phyloP scores from a whole-genome alignment of 2,329 filamentous ascomycete species.

The Fusarium multiceps region DNA sequence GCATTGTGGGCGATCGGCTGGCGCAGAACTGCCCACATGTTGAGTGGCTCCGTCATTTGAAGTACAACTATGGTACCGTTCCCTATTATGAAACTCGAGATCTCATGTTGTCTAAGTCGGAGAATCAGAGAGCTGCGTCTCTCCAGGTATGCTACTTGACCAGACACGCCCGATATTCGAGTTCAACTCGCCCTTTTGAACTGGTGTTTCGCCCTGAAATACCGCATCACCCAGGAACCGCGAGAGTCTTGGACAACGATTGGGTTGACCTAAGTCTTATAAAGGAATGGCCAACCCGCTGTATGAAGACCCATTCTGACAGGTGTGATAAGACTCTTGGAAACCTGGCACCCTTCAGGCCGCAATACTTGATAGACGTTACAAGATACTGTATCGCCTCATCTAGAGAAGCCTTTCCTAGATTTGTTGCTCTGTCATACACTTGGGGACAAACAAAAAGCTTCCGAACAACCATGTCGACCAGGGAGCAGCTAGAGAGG shows the following conservation, averaged over 20 bases:
- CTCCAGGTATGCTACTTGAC: too few species aligned
- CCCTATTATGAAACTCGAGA: too few species aligned
- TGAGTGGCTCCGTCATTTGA: too few species aligned
- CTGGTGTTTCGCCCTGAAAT: background rate
- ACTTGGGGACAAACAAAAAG: background rate
- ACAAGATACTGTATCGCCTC: background rate
- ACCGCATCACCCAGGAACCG: background rate
- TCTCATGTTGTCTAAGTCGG: too few species aligned
- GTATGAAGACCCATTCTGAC: background rate
- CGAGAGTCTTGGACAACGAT: background rate
- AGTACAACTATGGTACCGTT: too few species aligned
- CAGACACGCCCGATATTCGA: background rate
- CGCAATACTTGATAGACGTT: background rate
- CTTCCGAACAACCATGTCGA: background rate
- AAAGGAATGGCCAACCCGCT: background rate
- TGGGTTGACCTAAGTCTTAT: background rate
- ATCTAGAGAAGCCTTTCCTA: rapidly evolving
- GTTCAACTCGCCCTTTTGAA: background rate
- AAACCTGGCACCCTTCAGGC: background rate
- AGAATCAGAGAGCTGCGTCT: too few species aligned
- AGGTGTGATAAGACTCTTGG: background rate
- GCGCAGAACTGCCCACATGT: too few species aligned
- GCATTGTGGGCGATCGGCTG: too few species aligned
- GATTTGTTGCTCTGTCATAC: background rate
- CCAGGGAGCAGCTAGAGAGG: background rate